Conservation (phyloP, 163 green algal species). For the Chloromonas sp. region DNA sequence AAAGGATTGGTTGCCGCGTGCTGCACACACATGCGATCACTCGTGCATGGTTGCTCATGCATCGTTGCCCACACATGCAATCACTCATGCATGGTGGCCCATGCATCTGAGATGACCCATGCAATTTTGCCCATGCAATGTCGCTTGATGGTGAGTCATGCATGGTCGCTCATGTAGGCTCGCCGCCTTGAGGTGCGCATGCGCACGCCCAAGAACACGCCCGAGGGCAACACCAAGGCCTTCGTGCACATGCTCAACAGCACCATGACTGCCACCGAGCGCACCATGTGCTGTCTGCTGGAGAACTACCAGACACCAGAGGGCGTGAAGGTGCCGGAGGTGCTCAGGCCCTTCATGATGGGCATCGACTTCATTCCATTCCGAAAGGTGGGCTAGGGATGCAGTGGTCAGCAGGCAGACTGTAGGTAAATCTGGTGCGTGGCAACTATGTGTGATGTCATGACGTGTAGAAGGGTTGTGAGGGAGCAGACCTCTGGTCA, state of each 20-base stretch:
- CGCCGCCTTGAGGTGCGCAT: conserved; percentile 72
- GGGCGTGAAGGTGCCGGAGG: conserved; percentile 75
- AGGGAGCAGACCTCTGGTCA: neutral
- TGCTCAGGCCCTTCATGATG: conserved; percentile 86
- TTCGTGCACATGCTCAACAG: conserved; percentile 98
- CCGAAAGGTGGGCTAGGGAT: conserved; percentile 47
- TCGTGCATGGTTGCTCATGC: too few species aligned
- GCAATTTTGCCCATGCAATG: too few species aligned
- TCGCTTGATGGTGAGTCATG: neutral
- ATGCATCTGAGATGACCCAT: too few species aligned
- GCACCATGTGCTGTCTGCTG: conserved; percentile 96
- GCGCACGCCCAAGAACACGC: conserved; percentile 41
- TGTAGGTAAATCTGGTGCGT: neutral
- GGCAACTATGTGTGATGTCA: neutral
- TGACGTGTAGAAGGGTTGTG: neutral
- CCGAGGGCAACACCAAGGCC: conserved; percentile 69
- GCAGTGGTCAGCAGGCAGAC: neutral
- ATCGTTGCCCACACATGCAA: too few species aligned
- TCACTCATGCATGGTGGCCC: too few species aligned
- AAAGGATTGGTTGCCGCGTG: too few species aligned
- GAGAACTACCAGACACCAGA: conserved; percentile 96
- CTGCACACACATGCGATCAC: too few species aligned
- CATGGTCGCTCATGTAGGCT: conserved; percentile 41
- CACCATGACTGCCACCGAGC: conserved; percentile 92
- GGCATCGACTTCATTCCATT: conserved; percentile 95